These are phyloP conservation scores for Ensete glaucum DNA, from an alignment of 176 grass and related monocot genomes.

Conservation along the genomic window DNA sequence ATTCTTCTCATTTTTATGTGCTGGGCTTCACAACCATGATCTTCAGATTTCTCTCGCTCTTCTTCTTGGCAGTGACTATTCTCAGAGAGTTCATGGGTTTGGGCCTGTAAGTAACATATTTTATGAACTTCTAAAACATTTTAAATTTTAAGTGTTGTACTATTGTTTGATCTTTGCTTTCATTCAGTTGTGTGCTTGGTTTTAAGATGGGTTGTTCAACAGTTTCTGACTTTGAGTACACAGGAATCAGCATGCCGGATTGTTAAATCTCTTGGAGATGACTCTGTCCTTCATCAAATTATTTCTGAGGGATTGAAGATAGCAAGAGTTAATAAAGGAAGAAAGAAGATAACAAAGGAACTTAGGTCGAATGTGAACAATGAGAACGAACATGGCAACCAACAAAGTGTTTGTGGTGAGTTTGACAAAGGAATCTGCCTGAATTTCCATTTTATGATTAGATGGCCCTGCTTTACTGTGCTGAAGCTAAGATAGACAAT, in stretches of 20 bases:
- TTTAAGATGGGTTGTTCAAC: not conserved
- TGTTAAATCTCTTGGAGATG: slow-evolving; percentile 80
- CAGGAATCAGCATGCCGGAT: slow-evolving; percentile 81
- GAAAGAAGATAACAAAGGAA: slow-evolving; percentile 25
- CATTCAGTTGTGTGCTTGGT: not conserved
- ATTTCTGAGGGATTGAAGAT: slow-evolving; percentile 49
- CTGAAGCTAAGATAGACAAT: not conserved
- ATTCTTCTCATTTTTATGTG: slow-evolving; percentile 5
- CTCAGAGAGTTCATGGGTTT: slow-evolving; percentile 71
- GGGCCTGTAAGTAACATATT: slow-evolving; percentile 53
- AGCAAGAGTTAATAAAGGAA: slow-evolving; percentile 52
- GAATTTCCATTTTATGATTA: not conserved
- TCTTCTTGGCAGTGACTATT: slow-evolving; percentile 91
- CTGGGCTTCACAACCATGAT: slow-evolving; percentile 6
- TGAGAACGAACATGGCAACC: slow-evolving; percentile 30
- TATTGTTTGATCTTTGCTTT: not conserved
- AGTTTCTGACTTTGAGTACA: slow-evolving; percentile 18
- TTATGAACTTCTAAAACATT: not conserved
- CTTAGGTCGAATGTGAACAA: slow-evolving; percentile 18
- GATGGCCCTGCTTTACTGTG: not conserved
- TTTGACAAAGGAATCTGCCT: slow-evolving; percentile 13
- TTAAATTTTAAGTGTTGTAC: not conserved
- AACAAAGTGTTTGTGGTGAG: slow-evolving; percentile 32
- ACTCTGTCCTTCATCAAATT: slow-evolving; percentile 66
- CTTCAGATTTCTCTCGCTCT: slow-evolving; percentile 78